phyloP scores from a whole-genome alignment of 2,329 filamentous ascomycete genomes.

The Fusarium penzigii region DNA sequence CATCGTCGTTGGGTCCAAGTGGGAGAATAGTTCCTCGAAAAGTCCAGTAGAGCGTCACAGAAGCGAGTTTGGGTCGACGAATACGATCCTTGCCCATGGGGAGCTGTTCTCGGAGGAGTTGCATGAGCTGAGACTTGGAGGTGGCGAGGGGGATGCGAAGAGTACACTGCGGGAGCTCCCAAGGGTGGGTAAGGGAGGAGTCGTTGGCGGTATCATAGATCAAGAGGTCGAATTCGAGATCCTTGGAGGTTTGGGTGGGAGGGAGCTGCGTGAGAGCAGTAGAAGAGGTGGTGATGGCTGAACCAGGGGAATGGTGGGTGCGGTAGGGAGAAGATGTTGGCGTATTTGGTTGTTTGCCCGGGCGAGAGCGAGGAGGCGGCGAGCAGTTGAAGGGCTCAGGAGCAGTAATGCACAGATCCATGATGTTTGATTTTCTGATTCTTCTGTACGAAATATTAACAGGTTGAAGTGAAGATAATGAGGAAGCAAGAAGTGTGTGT shows the following conservation, averaged over 20 bases:
- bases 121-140: conserved; percentile 27
- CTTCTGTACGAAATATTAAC: neutral
- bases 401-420: conserved; percentile 31
- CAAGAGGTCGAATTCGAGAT: conserved; percentile 28
- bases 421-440: neutral
- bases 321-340: conserved; percentile 4
- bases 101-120: conserved; percentile 19
- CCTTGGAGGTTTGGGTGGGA: neutral
- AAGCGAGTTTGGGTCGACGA: conserved; percentile 22
- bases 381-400: conserved; percentile 25
- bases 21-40: conserved; percentile 26
- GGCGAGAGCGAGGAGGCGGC: conserved; percentile 5
- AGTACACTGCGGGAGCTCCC: conserved; percentile 22
- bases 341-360: too few species aligned
- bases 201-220: conserved; percentile 23
- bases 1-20: conserved; percentile 19
- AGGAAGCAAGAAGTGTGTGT: neutral
- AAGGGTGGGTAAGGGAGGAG: conserved; percentile 26
- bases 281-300: neutral
- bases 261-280: neutral
- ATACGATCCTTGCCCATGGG: conserved; percentile 3
- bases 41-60: conserved; percentile 26
- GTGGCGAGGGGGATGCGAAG: conserved; percentile 19
- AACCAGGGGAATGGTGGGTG: conserved; percentile 6
- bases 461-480: too few species aligned